These are phyloP conservation scores for Suillus subalutaceus DNA, from an alignment of 768 basidiomycete genomes.

Conservation along the genomic window DNA sequence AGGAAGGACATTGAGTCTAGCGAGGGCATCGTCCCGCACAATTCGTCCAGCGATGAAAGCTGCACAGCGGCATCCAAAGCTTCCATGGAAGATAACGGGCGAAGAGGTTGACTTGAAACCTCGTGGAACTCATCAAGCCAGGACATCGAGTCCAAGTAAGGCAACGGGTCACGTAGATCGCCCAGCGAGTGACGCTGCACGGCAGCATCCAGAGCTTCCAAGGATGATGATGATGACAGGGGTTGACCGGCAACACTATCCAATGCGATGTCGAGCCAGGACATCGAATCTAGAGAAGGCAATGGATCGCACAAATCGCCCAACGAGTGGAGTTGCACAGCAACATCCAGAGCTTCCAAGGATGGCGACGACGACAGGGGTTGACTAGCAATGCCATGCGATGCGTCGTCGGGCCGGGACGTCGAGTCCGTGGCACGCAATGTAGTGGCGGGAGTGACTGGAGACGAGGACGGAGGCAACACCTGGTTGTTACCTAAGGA, in stretches of 20 bases:
- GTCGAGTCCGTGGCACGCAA: not conserved
- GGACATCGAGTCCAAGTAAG: not conserved
- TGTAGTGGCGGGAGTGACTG: not conserved
- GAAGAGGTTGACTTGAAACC: not conserved
- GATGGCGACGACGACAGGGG: not conserved
- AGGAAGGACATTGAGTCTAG: conserved; percentile 1
- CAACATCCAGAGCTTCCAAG: conserved; percentile 2
- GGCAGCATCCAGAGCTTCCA: not conserved
- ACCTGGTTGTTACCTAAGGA: conserved; percentile 1
- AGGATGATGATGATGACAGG: not conserved
- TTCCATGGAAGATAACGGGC: not conserved
- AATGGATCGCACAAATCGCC: not conserved
- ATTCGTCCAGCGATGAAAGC: not conserved
- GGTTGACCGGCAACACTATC: not conserved
- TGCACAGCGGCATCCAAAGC: conserved; percentile 4
- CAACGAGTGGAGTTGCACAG: not conserved
- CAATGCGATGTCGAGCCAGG: not conserved
- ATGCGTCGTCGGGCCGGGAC: not conserved
- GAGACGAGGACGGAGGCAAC: not conserved
- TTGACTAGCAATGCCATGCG: not conserved
- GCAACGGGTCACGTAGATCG: not conserved
- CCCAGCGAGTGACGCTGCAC: not conserved
- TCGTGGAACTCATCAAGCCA: conserved; percentile 1
- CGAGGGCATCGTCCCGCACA: not conserved
- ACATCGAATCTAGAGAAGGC: conserved; percentile 1